Evolutionary conservation across 2,329 filamentous ascomycete species (phyloP), one percentile per base, ranked within the genome.

Genomic region (Fusarium udum): DNA sequence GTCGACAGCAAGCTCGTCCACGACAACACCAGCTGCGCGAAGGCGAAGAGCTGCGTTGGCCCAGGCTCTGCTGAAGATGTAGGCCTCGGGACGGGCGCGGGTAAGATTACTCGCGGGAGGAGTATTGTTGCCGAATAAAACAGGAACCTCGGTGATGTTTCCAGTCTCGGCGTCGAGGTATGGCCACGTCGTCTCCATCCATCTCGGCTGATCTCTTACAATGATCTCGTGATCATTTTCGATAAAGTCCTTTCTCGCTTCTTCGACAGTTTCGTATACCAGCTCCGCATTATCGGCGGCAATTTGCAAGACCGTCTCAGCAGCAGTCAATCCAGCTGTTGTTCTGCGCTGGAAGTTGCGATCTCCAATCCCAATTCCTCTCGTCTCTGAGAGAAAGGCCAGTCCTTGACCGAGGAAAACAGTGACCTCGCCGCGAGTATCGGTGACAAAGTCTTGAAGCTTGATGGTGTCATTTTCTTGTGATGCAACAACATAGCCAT

Each of bases 11-110:
- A 81, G 65, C 10, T 67, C 74, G 1, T 78, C 59, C 0, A 81
- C 78, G 1, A 71, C 60, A 0, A 81, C 56, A 4, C 80, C 80
- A 2, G 73, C 62, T 1, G 72, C 64, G 2, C 73, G 72, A 0
- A 81, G 75, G 6, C 78, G 74, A 36, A 77, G 72, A 0, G 79
- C 79, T 0, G 79, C 71, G 7, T 75, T 72, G 0, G 67, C 48
- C 80, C 80, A 81, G 0, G 75, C 79, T 0, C 64, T 56, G 4
- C 78, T 78, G 49, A 81, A 79, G 28, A 81, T 62, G 46, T 81
- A 81, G 0, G 79, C 79, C 46, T 80, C 75, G 0, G 80, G 80
- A 0, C 80, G 74, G 1, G 74, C 36, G 1, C 80, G 78, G 1
- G 80, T 81, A 3, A 81, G 71, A 43, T 80, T 79, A 4, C 76